Base-by-base conservation (phyloP, 2,329 filamentous ascomycete species). In the Colletotrichum sojae region DNA sequence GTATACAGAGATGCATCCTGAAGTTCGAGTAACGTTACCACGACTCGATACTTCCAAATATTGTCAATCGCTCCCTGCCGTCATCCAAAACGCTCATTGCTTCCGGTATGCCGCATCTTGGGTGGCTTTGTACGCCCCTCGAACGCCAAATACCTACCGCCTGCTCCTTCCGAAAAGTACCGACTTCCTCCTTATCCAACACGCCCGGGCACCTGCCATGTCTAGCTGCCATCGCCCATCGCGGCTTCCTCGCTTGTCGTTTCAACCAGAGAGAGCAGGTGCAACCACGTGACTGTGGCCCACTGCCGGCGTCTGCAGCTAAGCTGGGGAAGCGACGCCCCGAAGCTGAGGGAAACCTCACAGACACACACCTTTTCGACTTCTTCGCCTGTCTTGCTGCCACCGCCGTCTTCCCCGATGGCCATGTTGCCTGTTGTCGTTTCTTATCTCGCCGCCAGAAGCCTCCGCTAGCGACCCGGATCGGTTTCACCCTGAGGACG, bases 401-500 rank as follows among this genome's bases (percentile, higher is more conserved):
- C 48, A 40, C 51, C 61, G 60, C 58, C 43, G 6, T 22, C 20
- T 45, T 39, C 22, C 25, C 27, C 39, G 13, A 46, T 40, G 16
- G 31, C 22, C 55, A 45, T 22, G 10, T 43, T 27, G 51, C 36
- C 18, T 59, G 10, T 43, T 20, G 5, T 36, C 9, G 15, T 69
- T 69, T 59, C 66, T 66, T 60, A 52, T 69, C 55, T 45, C 55
- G 20, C 39, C 43, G 25, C 31, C 49, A 62, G 48, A 20, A 55
- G 45, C n/a, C 27, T 22, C 39, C 27, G 20, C 27, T 59, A 25
- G 45, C 27, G 55, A 16, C 6, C n/a, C 18, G n/a, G 52, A 15
- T 36, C 51, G 40, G 66, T 69, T 56, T 66, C 66, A 66, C 31
- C 55, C 31, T 54, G 62, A 65, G 45, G 36, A 55, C 43, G 66